These are phyloP conservation scores for Pyrus communis DNA, from an alignment of 306 rosid genomes.

Conservation along the genomic window DNA sequence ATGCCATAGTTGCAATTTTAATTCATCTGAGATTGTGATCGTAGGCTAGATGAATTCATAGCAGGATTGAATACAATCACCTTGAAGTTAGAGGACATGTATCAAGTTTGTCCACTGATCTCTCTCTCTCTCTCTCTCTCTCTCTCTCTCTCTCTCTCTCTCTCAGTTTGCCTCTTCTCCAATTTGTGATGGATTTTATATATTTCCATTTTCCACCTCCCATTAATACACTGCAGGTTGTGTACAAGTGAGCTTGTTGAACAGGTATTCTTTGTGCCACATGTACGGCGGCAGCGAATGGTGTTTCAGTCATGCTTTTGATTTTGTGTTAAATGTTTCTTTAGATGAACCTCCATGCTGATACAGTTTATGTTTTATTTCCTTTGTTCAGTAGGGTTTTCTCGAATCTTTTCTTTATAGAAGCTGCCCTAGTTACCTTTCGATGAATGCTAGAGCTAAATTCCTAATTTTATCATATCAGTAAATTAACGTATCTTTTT, in stretches of 20 bases:
- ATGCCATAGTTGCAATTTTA: not conserved
- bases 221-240: too few species aligned
- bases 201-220: too few species aligned
- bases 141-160: not conserved
- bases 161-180: not conserved
- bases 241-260: too few species aligned
- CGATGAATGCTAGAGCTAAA: not conserved
- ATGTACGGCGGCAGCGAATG: too few species aligned
- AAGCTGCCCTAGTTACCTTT: slow-evolving; percentile 53
- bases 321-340: too few species aligned
- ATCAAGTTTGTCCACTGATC: slow-evolving; percentile 56
- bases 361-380: too few species aligned
- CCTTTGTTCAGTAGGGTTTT: too few species aligned
- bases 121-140: too few species aligned
- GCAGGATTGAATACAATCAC: slow-evolving; percentile 92
- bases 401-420: not conserved
- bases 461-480: not conserved
- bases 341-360: too few species aligned
- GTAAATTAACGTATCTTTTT: not conserved
- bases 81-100: slow-evolving; percentile 89
- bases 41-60: slow-evolving; percentile 94
- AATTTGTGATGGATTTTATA: too few species aligned
- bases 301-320: too few species aligned
- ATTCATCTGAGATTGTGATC: slow-evolving; percentile 5
- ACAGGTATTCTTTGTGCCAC: too few species aligned